Percentiles rank a stretch among this genome's conserved stretches.
phyloP scores from a whole-genome alignment of 1,284 basidiomycete genomes.

The Thelephora terrestris region DNA sequence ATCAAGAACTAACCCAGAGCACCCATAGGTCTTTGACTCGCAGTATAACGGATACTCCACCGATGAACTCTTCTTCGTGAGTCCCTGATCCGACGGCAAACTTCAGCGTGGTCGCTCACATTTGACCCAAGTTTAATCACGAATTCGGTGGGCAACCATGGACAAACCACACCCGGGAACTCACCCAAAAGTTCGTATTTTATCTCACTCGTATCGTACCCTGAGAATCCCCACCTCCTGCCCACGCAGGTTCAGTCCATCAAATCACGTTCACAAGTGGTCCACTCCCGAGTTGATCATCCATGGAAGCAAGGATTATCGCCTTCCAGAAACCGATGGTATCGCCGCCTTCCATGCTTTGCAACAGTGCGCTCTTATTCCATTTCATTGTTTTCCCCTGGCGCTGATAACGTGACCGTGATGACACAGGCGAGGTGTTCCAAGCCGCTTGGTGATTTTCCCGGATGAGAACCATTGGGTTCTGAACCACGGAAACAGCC shows the following conservation, averaged over 20 bases:
- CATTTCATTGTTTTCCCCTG: conserved; percentile 12
- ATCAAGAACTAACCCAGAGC: conserved; percentile 6
- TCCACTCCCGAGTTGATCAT: conserved; percentile 77
- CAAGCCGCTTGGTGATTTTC: conserved; percentile 81
- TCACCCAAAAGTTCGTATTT: conserved; percentile 44
- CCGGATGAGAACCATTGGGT: conserved; percentile 94
- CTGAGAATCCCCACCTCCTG: neutral
- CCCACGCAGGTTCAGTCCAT: conserved; percentile 49
- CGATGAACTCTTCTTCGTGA: conserved; percentile 80
- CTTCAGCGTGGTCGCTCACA: conserved; percentile 2
- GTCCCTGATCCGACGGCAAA: conserved; percentile 17
- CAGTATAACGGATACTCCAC: conserved; percentile 71
- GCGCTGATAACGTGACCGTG: conserved; percentile 7
- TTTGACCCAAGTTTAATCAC: conserved; percentile 54
- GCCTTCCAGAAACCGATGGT: conserved; percentile 75
- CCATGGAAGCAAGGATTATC: conserved; percentile 82
- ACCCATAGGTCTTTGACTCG: conserved; percentile 52
- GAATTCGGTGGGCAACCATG: conserved; percentile 78
- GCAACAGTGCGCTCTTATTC: conserved; percentile 48
- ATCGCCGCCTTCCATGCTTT: conserved; percentile 75
- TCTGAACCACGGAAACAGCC: conserved; percentile 63
- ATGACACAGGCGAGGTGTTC: conserved; percentile 51
- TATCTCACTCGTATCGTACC: neutral
- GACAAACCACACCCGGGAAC: conserved; percentile 46
- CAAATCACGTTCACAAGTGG: conserved; percentile 77